These are phyloP conservation scores for Podila epicladia DNA, from an alignment of 192 early-diverging fungal species.

Conservation along the genomic window DNA sequence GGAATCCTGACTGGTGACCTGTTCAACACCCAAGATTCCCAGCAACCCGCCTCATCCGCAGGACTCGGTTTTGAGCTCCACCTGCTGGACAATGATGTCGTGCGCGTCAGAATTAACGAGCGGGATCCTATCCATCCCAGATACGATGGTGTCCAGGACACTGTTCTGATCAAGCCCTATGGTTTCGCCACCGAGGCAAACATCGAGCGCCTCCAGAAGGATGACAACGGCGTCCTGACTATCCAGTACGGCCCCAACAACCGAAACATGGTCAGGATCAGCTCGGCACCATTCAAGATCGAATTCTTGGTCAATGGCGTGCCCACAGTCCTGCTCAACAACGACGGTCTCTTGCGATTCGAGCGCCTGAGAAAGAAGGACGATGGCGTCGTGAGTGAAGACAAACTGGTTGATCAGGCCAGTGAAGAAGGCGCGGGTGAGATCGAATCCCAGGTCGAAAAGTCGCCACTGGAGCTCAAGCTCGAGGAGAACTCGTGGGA, in stretches of 20 bases:
- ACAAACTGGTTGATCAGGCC: slow-evolving; percentile 53
- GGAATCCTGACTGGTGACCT: slow-evolving; percentile 67
- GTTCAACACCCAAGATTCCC: slow-evolving; percentile 54
- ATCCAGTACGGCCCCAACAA: slow-evolving; percentile 56
- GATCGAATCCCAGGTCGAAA: slow-evolving; percentile 55
- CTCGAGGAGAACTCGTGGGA: slow-evolving; percentile 75
- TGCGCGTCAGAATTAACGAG: slow-evolving; percentile 74
- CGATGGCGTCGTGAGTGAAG: slow-evolving; percentile 55
- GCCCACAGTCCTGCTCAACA: slow-evolving; percentile 80
- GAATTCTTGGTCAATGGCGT: slow-evolving; percentile 64
- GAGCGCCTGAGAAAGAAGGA: slow-evolving; percentile 78
- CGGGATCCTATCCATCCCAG: slow-evolving; percentile 70
- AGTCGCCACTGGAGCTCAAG: slow-evolving; percentile 50
- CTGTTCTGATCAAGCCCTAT: slow-evolving; percentile 59
- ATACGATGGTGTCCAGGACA: slow-evolving; percentile 72
- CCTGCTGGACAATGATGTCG: slow-evolving; percentile 65
- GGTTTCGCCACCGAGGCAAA: slow-evolving; percentile 20
- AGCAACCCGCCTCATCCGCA: slow-evolving; percentile 7
- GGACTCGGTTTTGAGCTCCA: slow-evolving; percentile 59
- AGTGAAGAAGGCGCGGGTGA: slow-evolving; percentile 36
- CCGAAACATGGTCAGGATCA: slow-evolving; percentile 58
- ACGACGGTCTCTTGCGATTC: slow-evolving; percentile 83
- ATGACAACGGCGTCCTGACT: slow-evolving; percentile 29
- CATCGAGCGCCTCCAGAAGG: slow-evolving; percentile 12
- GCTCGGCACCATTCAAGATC: slow-evolving; percentile 67